Base-by-base conservation (phyloP, 495 filamentous ascomycete species). In the Daldinia grandis region DNA sequence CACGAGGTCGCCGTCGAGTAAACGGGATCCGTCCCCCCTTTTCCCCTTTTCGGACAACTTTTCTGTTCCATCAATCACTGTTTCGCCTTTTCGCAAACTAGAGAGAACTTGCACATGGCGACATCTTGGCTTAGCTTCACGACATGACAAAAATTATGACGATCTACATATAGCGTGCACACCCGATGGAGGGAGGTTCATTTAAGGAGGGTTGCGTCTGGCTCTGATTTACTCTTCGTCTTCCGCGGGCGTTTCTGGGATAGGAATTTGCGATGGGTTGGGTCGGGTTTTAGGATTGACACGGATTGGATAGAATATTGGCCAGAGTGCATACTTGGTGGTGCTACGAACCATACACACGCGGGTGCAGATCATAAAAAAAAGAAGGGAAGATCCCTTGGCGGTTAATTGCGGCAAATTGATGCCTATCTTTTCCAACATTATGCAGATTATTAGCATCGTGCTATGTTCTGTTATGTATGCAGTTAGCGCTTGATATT, bases 1-100 rank as follows among this genome's bases (percentile, higher is more conserved):
- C 74, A 79, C 69, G 81, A 83, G 73, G 79, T 81, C 31, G 78
- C 76, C 12, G 75, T 82, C 69, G 64, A 84, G 73, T 80, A 60
- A 78, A 67, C 17, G 6, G 42, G 17, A n/a, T n/a, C n/a, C n/a
- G n/a, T n/a, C n/a, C n/a, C n/a, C n/a, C n/a, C n/a, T n/a, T n/a
- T 9, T 56, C 12, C 19, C 19, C 10, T 4, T 4, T 4, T 4
- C 19, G 24, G 2, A 49, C 58, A 51, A 33, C 21, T 19, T 44
- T 57, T 42, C 30, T 49, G 12, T 54, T 24, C 37, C 17, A 59
- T 37, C 24, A n/a, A 59, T 37, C 24, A n/a, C 15, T 12, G 5
- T 44, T 64, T 56, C 24, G 53, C n/a, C 17, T 44, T 51, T 44
- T 17, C 42, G 40, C 40, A 5, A 35, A 30, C 17, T 64, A 68